Conservation (phyloP, 2,329 filamentous ascomycete genomes). For the Pyrenochaeta sp. region DNA sequence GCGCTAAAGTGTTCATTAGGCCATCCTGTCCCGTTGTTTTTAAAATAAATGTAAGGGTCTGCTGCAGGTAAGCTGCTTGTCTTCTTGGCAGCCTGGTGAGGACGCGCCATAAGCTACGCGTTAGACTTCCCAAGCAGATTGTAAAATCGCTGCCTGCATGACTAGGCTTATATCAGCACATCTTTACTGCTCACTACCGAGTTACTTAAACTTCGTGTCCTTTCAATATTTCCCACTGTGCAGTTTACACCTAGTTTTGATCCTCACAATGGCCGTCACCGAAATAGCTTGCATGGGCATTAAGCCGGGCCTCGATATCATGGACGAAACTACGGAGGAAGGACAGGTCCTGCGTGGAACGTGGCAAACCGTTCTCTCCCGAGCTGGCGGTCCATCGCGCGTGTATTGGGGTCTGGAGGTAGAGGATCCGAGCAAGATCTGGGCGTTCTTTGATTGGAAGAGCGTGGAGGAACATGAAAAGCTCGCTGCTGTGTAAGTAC, state of each 20-base stretch:
- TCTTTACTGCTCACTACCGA: too few species aligned
- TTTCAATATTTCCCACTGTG: too few species aligned
- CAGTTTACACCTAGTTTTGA: neutral
- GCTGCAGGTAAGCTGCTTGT: too few species aligned
- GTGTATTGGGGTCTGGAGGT: slow-evolving; percentile 10
- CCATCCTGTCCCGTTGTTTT: too few species aligned
- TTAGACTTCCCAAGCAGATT: too few species aligned
- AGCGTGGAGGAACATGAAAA: slow-evolving; percentile 10
- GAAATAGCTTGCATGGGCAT: slow-evolving; percentile 16
- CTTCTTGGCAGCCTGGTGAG: too few species aligned
- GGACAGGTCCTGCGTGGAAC: slow-evolving; percentile 2
- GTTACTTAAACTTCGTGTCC: too few species aligned
- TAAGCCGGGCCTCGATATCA: slow-evolving; percentile 7
- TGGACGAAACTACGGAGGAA: slow-evolving; percentile 6
- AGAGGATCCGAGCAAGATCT: slow-evolving; percentile 6
- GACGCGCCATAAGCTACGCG: too few species aligned
- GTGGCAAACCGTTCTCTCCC: slow-evolving; percentile 2
- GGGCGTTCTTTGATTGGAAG: slow-evolving; percentile 12
- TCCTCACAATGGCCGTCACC: slow-evolving; percentile 4
- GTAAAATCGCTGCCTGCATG: too few species aligned
- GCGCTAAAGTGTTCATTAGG: too few species aligned
- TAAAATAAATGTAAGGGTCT: too few species aligned
- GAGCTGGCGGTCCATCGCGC: neutral
- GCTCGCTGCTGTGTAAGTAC: slow-evolving; percentile 12
- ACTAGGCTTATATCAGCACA: too few species aligned